Conservation (phyloP, 1,139 yeast species). For the Nakaseomyces sp. region DNA sequence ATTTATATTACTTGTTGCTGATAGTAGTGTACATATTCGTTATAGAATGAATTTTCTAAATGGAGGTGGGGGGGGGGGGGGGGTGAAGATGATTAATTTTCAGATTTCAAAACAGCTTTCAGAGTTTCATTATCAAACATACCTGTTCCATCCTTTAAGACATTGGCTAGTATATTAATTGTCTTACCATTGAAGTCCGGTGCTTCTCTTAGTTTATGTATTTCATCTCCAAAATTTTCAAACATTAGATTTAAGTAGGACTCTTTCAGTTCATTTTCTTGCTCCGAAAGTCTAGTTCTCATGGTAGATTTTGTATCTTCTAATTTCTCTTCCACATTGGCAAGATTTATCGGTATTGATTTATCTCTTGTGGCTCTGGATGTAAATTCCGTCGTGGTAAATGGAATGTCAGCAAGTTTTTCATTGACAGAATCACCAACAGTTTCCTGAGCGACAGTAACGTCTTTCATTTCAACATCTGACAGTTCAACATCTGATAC, state of each 20-base stretch:
- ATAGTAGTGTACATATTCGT: too few species aligned
- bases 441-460: too few species aligned
- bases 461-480: conserved; percentile 33
- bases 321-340: conserved; percentile 16
- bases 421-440: conserved; percentile 9
- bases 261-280: conserved; percentile 36
- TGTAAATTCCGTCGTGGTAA: conserved; percentile 26
- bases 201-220: conserved; percentile 53
- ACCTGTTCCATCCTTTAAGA: conserved; percentile 56
- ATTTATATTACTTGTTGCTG: too few species aligned
- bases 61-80: too few species aligned
- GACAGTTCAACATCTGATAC: conserved; percentile 33
- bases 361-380: conserved; percentile 17
- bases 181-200: conserved; percentile 58
- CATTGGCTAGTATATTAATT: conserved; percentile 52
- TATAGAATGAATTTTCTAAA: too few species aligned
- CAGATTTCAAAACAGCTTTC: conserved; percentile 24
- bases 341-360: conserved; percentile 14
- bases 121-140: conserved; percentile 58
- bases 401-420: conserved; percentile 21
- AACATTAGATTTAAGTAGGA: conserved; percentile 52
- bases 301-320: conserved; percentile 16
- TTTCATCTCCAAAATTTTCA: conserved; percentile 50
- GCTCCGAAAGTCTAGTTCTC: conserved; percentile 6
- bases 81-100: too few species aligned